A percentile compares a stretch with the other conserved stretches of the same genome.
These are phyloP conservation scores for Eutrema heterophyllum DNA, from an alignment of 345 rosid genomes.

Conservation along the genomic window DNA sequence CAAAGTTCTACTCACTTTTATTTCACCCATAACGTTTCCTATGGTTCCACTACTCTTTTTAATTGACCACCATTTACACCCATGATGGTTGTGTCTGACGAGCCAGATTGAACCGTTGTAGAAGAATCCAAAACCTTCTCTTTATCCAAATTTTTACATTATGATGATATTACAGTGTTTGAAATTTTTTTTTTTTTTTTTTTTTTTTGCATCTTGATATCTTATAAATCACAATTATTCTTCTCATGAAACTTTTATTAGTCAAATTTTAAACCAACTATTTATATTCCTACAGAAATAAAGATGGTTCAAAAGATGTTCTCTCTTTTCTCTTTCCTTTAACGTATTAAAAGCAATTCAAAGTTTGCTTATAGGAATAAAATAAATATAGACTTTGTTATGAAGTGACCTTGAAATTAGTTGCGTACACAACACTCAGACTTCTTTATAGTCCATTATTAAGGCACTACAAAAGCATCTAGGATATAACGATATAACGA, in stretches of 20 bases:
- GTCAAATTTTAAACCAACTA: not conserved
- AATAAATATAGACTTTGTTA: not conserved
- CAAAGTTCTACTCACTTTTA: no score
- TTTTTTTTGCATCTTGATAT: not conserved
- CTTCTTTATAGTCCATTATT: conserved; percentile 22
- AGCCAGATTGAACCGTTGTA: not conserved
- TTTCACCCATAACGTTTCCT: no score
- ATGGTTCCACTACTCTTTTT: no score
- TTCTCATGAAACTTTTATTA: not conserved
- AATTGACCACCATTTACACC: no score
- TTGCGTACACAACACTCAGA: conserved; percentile 19
- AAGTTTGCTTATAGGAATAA: conserved; percentile 1
- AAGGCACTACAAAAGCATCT: conserved; percentile 9
- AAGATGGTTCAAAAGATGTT: conserved; percentile 18
- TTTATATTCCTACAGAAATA: conserved; percentile 6
- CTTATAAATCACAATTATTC: not conserved
- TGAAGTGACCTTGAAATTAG: conserved; percentile 10
- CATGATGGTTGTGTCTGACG: not conserved
- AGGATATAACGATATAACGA: not conserved
- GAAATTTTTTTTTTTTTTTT: not conserved
- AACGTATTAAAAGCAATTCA: not conserved
- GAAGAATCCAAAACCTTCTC: not conserved
- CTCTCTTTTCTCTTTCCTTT: not conserved
- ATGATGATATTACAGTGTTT: not conserved
- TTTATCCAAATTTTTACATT: not conserved